Evolutionary conservation across 2,329 filamentous ascomycete species (phyloP).

Genomic region (Neocucurbitaria cava): DNA sequence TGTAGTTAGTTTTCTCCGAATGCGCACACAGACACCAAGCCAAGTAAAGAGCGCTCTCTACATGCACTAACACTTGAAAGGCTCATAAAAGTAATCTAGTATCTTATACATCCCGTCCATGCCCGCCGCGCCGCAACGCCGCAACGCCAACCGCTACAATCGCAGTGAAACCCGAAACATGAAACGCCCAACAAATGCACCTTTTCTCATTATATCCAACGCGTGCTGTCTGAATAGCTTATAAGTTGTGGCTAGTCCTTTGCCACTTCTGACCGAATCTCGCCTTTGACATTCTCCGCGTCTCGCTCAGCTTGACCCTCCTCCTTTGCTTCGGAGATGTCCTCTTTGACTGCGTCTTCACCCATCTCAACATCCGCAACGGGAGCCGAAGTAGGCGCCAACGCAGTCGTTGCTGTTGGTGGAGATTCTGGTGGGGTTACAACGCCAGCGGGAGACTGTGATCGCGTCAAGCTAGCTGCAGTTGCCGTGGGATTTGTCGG

Average conservation of each 20-base stretch:
- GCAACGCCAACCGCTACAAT: constrained; percentile 22
- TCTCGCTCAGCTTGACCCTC: constrained; percentile 38
- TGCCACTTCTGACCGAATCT: constrained; percentile 36
- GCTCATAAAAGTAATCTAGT: constrained; percentile 16
- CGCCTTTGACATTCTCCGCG: constrained; percentile 39
- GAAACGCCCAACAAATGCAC: constrained; percentile 20
- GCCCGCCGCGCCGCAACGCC: constrained; percentile 27
- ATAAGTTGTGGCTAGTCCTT: constrained; percentile 23
- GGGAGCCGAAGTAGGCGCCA: constrained; percentile 24
- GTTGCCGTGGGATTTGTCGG: constrained; percentile 20
- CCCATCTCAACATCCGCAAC: constrained; percentile 43
- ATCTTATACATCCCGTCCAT: constrained; percentile 18
- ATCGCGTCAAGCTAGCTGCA: constrained; percentile 24
- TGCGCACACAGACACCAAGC: no score
- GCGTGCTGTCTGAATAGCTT: not conserved
- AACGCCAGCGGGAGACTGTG: constrained; percentile 40
- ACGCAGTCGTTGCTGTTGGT: constrained; percentile 21
- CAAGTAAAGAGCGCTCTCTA: no score
- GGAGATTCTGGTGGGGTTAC: constrained; percentile 48
- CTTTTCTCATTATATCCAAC: not conserved
- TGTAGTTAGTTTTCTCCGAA: no score
- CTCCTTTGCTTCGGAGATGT: constrained; percentile 28
- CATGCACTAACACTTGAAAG: no score
- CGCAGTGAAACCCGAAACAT: constrained; percentile 2
- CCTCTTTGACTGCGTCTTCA: constrained; percentile 26